Percentiles rank a stretch among this genome's conserved stretches.
Evolutionary conservation across 176 grass and related monocot genomes (phyloP).

Genomic region (Puya raimondii): DNA sequence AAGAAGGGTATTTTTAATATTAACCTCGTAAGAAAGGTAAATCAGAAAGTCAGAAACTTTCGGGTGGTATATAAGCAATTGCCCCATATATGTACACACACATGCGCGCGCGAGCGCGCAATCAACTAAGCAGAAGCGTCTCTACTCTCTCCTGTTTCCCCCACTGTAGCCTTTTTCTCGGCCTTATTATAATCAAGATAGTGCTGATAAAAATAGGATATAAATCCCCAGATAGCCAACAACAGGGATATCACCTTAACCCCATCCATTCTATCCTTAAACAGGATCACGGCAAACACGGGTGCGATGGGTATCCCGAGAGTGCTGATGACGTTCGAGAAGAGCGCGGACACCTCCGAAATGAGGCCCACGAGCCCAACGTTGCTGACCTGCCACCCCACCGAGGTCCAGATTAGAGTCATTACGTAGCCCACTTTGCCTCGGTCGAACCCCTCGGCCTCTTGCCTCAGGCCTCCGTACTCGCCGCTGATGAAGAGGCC

Average conservation of each 20-base stretch:
- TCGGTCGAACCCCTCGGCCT: conserved; percentile 43
- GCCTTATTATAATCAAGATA: conserved; percentile 43
- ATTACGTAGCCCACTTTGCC: conserved; percentile 50
- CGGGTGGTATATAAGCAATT: too few relatives aligned
- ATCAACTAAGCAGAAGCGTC: neutral
- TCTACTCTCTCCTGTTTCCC: neutral
- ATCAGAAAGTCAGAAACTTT: too few relatives aligned
- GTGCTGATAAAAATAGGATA: conserved; percentile 68
- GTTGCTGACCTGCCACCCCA: conserved; percentile 49
- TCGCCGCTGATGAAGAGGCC: conserved; percentile 53
- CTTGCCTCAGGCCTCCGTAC: conserved; percentile 30
- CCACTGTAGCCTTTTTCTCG: conserved; percentile 11
- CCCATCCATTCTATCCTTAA: conserved; percentile 57
- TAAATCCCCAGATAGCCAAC: conserved; percentile 66
- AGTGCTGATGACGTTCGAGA: conserved; percentile 75
- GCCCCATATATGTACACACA: too few relatives aligned
- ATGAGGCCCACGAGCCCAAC: conserved; percentile 62
- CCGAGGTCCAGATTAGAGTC: conserved; percentile 52
- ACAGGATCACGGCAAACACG: conserved; percentile 59
- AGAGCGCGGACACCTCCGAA: conserved; percentile 61
- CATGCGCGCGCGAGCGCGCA: too few relatives aligned
- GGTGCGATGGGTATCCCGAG: conserved; percentile 48
- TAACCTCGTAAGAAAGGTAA: too few relatives aligned
- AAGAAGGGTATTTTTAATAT: too few relatives aligned
- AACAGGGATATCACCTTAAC: conserved; percentile 57